These are phyloP conservation scores for Coniochaeta ligniaria DNA, from an alignment of 2,329 filamentous ascomycete species.

Conservation along the genomic window DNA sequence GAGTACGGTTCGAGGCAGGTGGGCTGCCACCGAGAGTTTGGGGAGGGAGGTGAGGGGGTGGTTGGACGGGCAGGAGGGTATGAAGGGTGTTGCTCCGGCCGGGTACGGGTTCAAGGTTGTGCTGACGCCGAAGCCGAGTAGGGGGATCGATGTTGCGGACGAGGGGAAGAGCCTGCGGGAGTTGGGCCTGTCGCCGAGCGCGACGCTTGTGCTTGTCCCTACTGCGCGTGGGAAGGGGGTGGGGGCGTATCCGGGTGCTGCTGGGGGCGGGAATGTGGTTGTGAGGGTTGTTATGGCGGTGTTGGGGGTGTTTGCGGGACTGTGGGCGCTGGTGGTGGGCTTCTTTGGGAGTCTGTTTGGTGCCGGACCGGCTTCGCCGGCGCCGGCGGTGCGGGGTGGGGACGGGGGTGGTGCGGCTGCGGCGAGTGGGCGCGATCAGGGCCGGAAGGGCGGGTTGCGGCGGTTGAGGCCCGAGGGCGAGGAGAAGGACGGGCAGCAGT, in stretches of 20 bases:
- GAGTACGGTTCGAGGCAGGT: slow-evolving; percentile 66
- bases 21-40: slow-evolving; percentile 58
- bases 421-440: slow-evolving; percentile 13
- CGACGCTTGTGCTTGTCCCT: slow-evolving; percentile 76
- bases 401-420: slow-evolving; percentile 11
- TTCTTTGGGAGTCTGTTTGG: slow-evolving; percentile 19
- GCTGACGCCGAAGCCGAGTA: slow-evolving; percentile 69
- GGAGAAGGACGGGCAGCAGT: slow-evolving; percentile 50
- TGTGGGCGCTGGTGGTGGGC: slow-evolving; percentile 18
- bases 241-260: slow-evolving; percentile 9
- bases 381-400: slow-evolving; percentile 2
- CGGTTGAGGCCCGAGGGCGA: slow-evolving; percentile 43
- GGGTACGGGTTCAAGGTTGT: slow-evolving; percentile 77
- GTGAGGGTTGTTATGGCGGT: slow-evolving; percentile 27
- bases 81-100: slow-evolving; percentile 40
- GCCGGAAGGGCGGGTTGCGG: slow-evolving; percentile 37
- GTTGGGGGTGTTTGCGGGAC: slow-evolving; percentile 16
- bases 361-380: slow-evolving; percentile 9
- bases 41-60: slow-evolving; percentile 63
- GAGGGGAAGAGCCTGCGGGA: slow-evolving; percentile 62
- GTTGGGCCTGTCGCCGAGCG: slow-evolving; percentile 68
- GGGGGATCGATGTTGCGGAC: slow-evolving; percentile 65
- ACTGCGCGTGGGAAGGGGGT: slow-evolving; percentile 41
- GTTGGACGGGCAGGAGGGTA: slow-evolving; percentile 58
- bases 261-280: slow-evolving; percentile 19